Evolutionary conservation across 768 basidiomycete genomes (phyloP), one percentile per base, ranked within the genome.

Genomic region (Panus rudis): DNA sequence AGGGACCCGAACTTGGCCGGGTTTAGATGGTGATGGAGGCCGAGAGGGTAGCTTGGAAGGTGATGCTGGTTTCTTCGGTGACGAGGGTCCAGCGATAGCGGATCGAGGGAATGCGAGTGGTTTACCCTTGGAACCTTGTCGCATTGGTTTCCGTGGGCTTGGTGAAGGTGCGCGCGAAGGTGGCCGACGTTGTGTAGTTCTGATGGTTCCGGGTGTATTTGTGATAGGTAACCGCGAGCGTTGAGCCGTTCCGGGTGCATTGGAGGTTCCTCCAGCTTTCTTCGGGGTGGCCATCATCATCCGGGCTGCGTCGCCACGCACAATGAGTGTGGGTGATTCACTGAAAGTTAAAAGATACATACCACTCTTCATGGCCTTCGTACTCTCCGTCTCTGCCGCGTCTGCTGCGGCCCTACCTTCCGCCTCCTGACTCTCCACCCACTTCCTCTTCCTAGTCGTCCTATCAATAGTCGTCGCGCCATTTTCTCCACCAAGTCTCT

Each of bases 381-480:
- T 60, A 16, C 63, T 55, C 43, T 69, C 71, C 7, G 52, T 50
- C 6, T 58, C 56, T 10, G 43, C 41, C 27, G 42, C 68, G n/a
- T 35, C 33, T 40, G 67, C 60, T 25, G 64, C 64, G 37, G 68
- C 69, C 23, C 61, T 59, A 21, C 71, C 73, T 8, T 62, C 67
- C 37, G 79, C 75, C 54, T 82, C 80, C 52, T 67, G 63, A 39
- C 76, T 72, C 14, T 76, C 81, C 4, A 79, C 73, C 83, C 83
- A 85, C 59, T 88, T 88, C 51, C 87, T 66, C 60, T 89, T 90
- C 47, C 81, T 71, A 43, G 79, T 78, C 42, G 69, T 76, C 51
- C 75, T 72, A 50, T 86, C 81, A 41, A 85, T 78, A 47, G 68
- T 68, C 5, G 69, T 72, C 39, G 70, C 73, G 17, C 69, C 73